A percentile compares a stretch with the other conserved stretches of the same genome.
These are phyloP conservation scores for Candida pseudoglaebosa DNA, from an alignment of 805 yeast species.

Conservation along the genomic window DNA sequence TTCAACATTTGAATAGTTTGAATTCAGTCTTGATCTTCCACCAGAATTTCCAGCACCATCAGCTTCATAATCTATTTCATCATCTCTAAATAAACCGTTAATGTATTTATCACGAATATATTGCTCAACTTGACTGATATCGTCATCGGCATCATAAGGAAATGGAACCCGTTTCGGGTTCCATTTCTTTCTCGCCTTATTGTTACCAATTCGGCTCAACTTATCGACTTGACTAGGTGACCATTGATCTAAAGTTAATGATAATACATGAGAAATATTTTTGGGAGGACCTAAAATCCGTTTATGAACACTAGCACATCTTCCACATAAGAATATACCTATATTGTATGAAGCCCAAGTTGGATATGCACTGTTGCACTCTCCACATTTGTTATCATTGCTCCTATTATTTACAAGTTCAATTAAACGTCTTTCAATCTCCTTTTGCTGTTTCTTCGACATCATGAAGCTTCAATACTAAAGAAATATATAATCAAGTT, in stretches of 20 bases:
- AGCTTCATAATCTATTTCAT: slow-evolving; percentile 21
- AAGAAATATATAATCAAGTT: too few relatives aligned
- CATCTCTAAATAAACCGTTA: slow-evolving; percentile 52
- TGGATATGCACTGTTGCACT: slow-evolving; percentile 66
- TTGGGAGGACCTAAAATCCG: slow-evolving; percentile 52
- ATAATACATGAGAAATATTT: slow-evolving; percentile 58
- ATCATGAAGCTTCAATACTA: neutral
- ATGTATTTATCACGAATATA: slow-evolving; percentile 68
- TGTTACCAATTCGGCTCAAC: slow-evolving; percentile 54
- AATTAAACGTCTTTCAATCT: slow-evolving; percentile 49
- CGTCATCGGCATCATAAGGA: slow-evolving; percentile 75
- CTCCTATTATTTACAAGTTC: slow-evolving; percentile 55
- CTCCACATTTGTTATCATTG: slow-evolving; percentile 74
- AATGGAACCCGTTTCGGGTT: slow-evolving; percentile 65
- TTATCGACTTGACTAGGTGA: slow-evolving; percentile 47
- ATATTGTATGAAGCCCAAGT: slow-evolving; percentile 50
- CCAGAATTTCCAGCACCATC: slow-evolving; percentile 17
- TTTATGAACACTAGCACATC: slow-evolving; percentile 79
- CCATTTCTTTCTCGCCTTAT: slow-evolving; percentile 57
- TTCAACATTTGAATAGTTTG: neutral
- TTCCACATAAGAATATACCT: slow-evolving; percentile 76
- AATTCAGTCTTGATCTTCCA: slow-evolving; percentile 4
- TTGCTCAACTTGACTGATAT: slow-evolving; percentile 46
- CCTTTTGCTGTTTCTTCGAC: slow-evolving; percentile 32
- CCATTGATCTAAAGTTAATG: slow-evolving; percentile 75